Base-by-base conservation (phyloP, 768 basidiomycete species). In the Psilocybe azurescens region DNA sequence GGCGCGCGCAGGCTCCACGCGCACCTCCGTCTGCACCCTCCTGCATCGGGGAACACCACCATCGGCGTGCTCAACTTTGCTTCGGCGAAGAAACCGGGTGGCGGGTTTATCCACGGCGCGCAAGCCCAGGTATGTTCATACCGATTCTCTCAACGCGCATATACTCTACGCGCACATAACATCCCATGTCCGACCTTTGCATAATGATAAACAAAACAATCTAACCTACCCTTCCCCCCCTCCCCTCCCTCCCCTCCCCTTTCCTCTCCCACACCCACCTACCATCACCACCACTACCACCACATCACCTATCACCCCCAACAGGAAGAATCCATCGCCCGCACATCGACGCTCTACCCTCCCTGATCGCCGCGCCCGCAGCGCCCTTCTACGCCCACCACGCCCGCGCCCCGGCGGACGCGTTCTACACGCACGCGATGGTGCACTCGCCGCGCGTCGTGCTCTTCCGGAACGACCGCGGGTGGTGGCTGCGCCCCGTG, bases 381-480 rank as follows among this genome's bases (percentile, higher is more conserved):
- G 78, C 83, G 54, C 77, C 78, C 39, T 93, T 90, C 74, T 90
- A 93, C 69, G 74, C 71, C 1, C 70, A 84, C 18, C 89, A 93
- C 70, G 75, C 73, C 9, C 72, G 70, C 38, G 78, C 84, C 62
- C 71, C 76, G 1, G 75, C 80, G n/a, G 79, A 75, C 8, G 86
- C 88, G 0, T 89, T 83, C 71, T 91, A 91, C 69, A 80, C 89
- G n/a, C 86, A 92, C 70, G 83, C 89, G 28, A 90, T 93, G 87
- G 77, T 93, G 20, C 90, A 86, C 68, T 87, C 89, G 7, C 89
- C 90, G 0, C 73, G 77, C 50, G 81, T 92, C 48, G 73, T 82
- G 14, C 68, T 90, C 30, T 81, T 92, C 61, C 83, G 89, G 24
- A 78, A 86, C 62, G 89, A 93, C 70, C 67, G 69, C 4, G 90